Conservation (phyloP, 2,329 filamentous ascomycete genomes). For the Penicillium sp. region DNA sequence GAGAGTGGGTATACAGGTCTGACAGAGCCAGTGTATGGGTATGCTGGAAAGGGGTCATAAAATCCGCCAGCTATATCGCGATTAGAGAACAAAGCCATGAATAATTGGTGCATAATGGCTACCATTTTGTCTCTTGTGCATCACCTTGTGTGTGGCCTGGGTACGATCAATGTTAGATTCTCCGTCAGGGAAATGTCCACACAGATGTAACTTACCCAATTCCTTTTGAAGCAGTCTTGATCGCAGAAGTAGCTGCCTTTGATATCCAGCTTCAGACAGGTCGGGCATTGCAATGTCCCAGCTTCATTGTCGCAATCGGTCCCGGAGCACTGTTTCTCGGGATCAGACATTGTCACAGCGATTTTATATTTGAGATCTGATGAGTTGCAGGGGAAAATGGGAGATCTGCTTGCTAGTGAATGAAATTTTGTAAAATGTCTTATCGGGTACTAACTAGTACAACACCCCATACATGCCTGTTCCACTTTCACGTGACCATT, state of each 20-base stretch:
- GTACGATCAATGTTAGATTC: conserved; percentile 6
- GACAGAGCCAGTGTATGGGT: conserved; percentile 72
- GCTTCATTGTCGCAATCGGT: conserved; percentile 80
- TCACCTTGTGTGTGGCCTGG: conserved; percentile 54
- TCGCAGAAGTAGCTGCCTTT: conserved; percentile 70
- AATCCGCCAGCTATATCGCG: conserved; percentile 75
- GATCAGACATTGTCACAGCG: conserved; percentile 1
- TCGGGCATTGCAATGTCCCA: conserved; percentile 80
- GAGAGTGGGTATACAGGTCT: conserved; percentile 82
- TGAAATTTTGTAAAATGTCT: too few relatives aligned
- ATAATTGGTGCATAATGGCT: conserved; percentile 40
- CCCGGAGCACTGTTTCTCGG: conserved; percentile 59
- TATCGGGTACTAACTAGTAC: not conserved
- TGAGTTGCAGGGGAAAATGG: not conserved
- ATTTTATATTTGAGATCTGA: not conserved
- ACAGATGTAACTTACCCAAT: conserved; percentile 67
- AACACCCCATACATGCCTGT: not conserved
- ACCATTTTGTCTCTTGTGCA: conserved; percentile 63
- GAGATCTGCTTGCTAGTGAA: not conserved
- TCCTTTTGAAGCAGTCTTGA: conserved; percentile 94
- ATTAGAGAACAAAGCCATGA: conserved; percentile 50
- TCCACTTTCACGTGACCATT: not conserved
- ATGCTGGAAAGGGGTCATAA: conserved; percentile 85
- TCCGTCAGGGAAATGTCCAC: not conserved
- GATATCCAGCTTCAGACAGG: conserved; percentile 80